Evolutionary conservation across 2,329 filamentous ascomycete species (phyloP), one percentile per base, ranked within the genome.

Genomic region (Rosellinia necatrix): DNA sequence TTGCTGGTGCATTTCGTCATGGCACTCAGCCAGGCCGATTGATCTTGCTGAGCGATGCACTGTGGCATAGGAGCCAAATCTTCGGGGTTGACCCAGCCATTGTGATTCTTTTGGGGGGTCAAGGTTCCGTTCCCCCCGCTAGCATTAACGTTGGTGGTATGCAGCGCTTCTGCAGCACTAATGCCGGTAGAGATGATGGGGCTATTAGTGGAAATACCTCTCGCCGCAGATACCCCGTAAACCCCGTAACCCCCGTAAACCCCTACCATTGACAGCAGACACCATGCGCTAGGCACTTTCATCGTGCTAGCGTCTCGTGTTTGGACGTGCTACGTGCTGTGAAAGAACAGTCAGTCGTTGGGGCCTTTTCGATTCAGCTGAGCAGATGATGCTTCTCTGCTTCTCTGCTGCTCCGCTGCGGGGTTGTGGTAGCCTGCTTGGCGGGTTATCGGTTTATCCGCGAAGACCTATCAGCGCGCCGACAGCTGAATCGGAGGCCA

Each of bases 31-130:
- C 50, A 53, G 24, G 42, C 13, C 24, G 50, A 46, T 32, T 53
- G 50, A n/a, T 53, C 42, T 34, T 53, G 50, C 42, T 53, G 50
- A 38, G 50, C 50, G 34, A 53, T 53, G 50, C 50, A 53, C 27
- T 53, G 50, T 1, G 50, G 50, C 50, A 53, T 53, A 19, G 50
- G 41, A 40, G 42, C 3, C 50, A 53, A 25, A 25, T 53, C 50
- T 47, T 53, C 50, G n/a, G 50, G 50, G 42, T 53, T 53, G n/a
- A 53, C 25, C 50, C 50, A 53, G 42, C 50, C 50, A 41, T 41
- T 7, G 25, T 46, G 47, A 17, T 10, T 53, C 9, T 47, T 47
- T 3, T 17, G 32, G 15, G 50, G 50, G 6, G 17, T 53, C 32
- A 53, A 40, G 34, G 42, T 24, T 9, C 13, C 15, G 21, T 53